Evolutionary conservation across 1,284 basidiomycete genomes (phyloP).

Genomic region (Sphagnurus paluster): DNA sequence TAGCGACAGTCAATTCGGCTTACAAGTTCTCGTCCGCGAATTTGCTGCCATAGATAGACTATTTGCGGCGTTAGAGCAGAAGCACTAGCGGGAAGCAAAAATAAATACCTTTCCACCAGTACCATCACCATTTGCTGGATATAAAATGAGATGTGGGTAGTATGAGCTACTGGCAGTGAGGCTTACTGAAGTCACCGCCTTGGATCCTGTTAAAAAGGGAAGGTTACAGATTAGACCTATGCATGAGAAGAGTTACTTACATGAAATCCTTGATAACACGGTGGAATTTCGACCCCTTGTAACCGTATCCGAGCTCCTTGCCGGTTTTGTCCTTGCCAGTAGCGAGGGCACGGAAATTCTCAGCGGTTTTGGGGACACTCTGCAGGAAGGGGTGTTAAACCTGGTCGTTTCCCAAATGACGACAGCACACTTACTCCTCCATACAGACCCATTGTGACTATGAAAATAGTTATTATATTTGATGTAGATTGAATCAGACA

Average conservation of each 20-base stretch:
- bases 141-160: not conserved
- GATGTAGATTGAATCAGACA: conserved; percentile 3
- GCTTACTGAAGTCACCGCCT: conserved; percentile 87
- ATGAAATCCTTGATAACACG: conserved; percentile 98
- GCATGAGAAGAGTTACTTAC: conserved; percentile 38
- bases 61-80: conserved; percentile 2
- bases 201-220: conserved; percentile 67
- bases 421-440: conserved; percentile 55
- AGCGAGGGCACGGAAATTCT: conserved; percentile 89
- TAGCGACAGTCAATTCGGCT: conserved; percentile 25
- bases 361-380: conserved; percentile 96
- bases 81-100: not conserved
- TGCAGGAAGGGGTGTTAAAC: conserved; percentile 30
- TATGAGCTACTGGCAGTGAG: not conserved
- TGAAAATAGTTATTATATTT: conserved; percentile 9
- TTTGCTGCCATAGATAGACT: conserved; percentile 90
- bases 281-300: conserved; percentile 96
- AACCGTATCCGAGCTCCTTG: conserved; percentile 73
- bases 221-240: conserved; percentile 24
- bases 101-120: conserved; percentile 81
- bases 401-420: not conserved
- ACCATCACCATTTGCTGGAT: conserved; percentile 84
- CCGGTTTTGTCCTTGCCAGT: conserved; percentile 84
- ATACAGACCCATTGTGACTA: conserved; percentile 84
- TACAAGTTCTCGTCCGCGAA: conserved; percentile 99